Conservation (phyloP, 306 rosid genomes). For the Acmispon strigosus region DNA sequence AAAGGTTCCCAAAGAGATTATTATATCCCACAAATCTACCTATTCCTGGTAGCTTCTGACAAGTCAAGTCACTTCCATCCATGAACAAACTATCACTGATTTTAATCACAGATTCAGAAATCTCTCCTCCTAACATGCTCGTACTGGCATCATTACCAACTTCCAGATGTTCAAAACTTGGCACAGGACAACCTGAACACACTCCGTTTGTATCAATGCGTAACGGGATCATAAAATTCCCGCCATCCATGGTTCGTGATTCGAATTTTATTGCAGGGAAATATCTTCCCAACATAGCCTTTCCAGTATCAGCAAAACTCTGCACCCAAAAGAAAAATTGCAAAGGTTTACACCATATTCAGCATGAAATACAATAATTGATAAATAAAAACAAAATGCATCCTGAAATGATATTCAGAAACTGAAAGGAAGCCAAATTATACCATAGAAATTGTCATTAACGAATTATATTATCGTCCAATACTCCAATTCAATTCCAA, state of each 20-base stretch:
- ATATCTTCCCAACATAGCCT: conserved; percentile 2
- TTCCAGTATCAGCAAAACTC: conserved; percentile 1
- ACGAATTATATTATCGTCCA: neutral
- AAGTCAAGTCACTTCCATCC: conserved; percentile 4
- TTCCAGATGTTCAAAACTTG: conserved; percentile 15
- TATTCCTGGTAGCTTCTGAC: neutral
- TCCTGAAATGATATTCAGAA: too few species aligned
- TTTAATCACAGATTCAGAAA: neutral
- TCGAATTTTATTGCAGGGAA: conserved; percentile 12
- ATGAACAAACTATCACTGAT: neutral
- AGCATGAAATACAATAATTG: neutral
- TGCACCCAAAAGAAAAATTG: neutral
- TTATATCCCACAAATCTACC: conserved; percentile 9
- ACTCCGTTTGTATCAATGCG: conserved; percentile 10
- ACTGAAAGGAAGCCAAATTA: neutral
- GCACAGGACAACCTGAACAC: conserved; percentile 9
- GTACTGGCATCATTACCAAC: conserved; percentile 22
- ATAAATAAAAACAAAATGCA: neutral
- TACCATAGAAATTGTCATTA: neutral
- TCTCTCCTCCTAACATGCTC: conserved; percentile 10
- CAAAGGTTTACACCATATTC: neutral
- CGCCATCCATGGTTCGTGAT: conserved; percentile 2
- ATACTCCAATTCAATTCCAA: neutral
- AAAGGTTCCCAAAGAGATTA: conserved; percentile 10
- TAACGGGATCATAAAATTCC: conserved; percentile 24